phyloP scores from a whole-genome alignment of 768 basidiomycete species.

The Lentinus tigrinus region DNA sequence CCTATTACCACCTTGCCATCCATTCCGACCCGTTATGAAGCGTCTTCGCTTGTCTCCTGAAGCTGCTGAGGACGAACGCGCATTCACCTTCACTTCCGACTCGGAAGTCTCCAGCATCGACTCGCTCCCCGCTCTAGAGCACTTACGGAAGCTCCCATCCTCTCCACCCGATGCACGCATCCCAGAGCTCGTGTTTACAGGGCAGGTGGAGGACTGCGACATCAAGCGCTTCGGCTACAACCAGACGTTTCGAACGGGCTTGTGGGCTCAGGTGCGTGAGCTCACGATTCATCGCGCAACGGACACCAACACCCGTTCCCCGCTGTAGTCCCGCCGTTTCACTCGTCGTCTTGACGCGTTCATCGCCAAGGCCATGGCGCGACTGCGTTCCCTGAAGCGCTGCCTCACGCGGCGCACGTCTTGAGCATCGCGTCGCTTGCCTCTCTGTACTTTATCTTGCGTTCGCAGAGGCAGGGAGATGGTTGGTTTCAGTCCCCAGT shows the following conservation, averaged over 20 bases:
- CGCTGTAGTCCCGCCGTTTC: slow-evolving; percentile 1
- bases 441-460: not conserved
- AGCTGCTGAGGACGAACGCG: not conserved
- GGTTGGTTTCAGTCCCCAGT: not conserved
- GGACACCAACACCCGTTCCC: not conserved
- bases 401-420: not conserved
- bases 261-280: slow-evolving; percentile 8
- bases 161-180: not conserved
- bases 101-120: not conserved
- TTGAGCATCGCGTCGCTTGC: too few species aligned
- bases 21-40: too few species aligned
- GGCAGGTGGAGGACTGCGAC: not conserved
- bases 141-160: not conserved
- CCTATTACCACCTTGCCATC: not conserved
- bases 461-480: not conserved
- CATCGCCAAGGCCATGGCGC: not conserved
- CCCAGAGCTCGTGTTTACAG: not conserved
- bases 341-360: not conserved
- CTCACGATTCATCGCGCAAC: not conserved
- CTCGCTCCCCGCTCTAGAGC: not conserved
- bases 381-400: not conserved
- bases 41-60: not conserved
- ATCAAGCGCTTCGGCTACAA: slow-evolving; percentile 10
- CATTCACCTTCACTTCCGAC: not conserved
- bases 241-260: slow-evolving; percentile 5